These are phyloP conservation scores for Babesia ovata DNA, from an alignment of 169 alveolate genomes.

Conservation along the genomic window DNA sequence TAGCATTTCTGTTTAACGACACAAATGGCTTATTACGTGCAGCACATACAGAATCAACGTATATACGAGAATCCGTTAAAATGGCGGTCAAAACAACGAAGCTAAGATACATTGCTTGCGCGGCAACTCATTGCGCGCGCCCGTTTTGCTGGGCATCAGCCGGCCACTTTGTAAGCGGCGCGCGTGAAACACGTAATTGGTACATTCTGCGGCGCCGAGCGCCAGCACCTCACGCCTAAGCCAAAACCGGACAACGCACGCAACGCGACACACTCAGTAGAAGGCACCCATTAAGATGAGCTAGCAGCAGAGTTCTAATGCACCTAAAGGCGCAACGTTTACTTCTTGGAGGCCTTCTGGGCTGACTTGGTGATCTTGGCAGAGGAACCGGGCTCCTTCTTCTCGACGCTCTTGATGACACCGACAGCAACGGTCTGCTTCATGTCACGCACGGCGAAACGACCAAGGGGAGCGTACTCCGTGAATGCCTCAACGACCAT, in stretches of 20 bases:
- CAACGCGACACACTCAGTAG: conserved; percentile 5
- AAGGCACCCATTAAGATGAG: conserved; percentile 14
- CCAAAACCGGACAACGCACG: no score
- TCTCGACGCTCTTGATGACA: conserved; percentile 93
- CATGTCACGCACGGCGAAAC: conserved; percentile 99
- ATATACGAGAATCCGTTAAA: no score
- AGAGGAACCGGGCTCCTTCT: conserved; percentile 91
- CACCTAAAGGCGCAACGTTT: background rate
- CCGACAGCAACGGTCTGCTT: conserved; percentile 99
- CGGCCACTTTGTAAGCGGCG: no score
- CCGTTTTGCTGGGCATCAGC: no score
- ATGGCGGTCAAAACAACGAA: no score
- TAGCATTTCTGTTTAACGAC: no score
- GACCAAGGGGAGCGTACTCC: conserved; percentile 97
- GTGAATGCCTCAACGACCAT: conserved; percentile 95
- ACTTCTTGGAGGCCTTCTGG: conserved; percentile 69
- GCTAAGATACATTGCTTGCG: no score
- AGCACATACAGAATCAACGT: no score
- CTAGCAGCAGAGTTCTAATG: conserved; percentile 7
- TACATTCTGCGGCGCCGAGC: background rate
- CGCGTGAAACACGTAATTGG: background rate
- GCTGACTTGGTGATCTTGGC: conserved; percentile 84
- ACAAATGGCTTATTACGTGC: no score
- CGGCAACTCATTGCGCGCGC: no score
- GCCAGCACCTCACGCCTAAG: no score